Conservation (phyloP, 495 filamentous ascomycete species). For the Podospora sp. region DNA sequence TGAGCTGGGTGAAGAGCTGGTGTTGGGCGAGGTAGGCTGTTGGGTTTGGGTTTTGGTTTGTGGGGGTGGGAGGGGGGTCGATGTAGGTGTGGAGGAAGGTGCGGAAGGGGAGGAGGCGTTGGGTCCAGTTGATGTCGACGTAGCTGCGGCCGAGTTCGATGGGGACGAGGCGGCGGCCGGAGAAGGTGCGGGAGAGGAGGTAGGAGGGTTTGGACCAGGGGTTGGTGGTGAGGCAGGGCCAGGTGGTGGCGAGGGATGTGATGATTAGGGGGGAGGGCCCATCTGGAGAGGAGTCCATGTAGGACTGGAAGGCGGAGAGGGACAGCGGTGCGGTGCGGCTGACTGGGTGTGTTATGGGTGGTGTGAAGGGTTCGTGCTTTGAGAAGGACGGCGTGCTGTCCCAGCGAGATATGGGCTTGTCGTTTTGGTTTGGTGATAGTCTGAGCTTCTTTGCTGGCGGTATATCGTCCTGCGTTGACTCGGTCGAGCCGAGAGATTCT, state of each 20-base stretch:
- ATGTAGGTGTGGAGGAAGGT: conserved; percentile 69
- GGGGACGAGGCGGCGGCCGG: conserved; percentile 78
- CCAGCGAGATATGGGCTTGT: background rate
- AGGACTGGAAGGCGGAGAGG: conserved; percentile 65
- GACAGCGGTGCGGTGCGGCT: conserved; percentile 43
- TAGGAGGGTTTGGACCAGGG: conserved; percentile 77
- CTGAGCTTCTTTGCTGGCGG: background rate
- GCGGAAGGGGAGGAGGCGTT: conserved; percentile 75
- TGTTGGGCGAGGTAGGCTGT: conserved; percentile 87
- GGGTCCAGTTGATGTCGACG: conserved; percentile 83
- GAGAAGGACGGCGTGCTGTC: conserved; percentile 41
- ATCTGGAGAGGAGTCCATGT: conserved; percentile 48
- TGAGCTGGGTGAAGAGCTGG: conserved; percentile 81
- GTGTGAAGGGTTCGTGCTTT: conserved; percentile 44
- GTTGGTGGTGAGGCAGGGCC: conserved; percentile 73
- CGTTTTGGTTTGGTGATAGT: background rate
- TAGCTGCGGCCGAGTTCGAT: conserved; percentile 91
- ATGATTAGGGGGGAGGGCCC: conserved; percentile 70
- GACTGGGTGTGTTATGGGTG: conserved; percentile 44
- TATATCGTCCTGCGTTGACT: background rate
- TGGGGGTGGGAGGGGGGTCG: conserved; percentile 27
- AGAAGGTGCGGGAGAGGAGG: conserved; percentile 72
- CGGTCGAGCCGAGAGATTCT: conserved; percentile 22
- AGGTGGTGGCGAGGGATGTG: conserved; percentile 61
- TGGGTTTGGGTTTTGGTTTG: conserved; percentile 19